These are phyloP conservation scores for Moniliophthora roreri DNA, from an alignment of 1,284 basidiomycete genomes.

Conservation along the genomic window DNA sequence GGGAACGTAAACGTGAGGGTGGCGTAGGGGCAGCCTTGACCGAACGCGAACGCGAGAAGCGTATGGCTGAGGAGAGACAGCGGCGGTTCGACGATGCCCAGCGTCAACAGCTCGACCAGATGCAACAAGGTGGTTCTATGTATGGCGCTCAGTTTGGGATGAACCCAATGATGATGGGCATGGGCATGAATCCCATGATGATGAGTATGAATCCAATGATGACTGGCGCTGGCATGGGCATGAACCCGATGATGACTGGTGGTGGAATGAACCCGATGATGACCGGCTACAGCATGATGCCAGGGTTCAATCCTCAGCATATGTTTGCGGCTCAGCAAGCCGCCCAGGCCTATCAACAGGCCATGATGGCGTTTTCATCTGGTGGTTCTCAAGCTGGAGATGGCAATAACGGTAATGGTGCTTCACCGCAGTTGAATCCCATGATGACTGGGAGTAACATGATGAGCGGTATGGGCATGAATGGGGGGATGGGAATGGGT, in stretches of 20 bases:
- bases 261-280: conserved; percentile 38
- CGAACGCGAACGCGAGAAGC: conserved; percentile 91
- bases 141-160: conserved; percentile 18
- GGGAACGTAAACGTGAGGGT: conserved; percentile 91
- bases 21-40: conserved; percentile 94
- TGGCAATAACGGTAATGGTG: conserved; percentile 31
- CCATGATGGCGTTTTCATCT: conserved; percentile 85
- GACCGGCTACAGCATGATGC: conserved; percentile 63
- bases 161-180: conserved; percentile 55
- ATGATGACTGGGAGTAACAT: conserved; percentile 52
- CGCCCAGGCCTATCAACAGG: conserved; percentile 84
- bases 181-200: conserved; percentile 17
- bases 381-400: conserved; percentile 75
- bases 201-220: conserved; percentile 41
- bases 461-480: conserved; percentile 4
- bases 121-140: conserved; percentile 67
- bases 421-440: conserved; percentile 40
- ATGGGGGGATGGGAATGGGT: conserved; percentile 36
- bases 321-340: conserved; percentile 91
- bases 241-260: conserved; percentile 43
- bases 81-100: conserved; percentile 90
- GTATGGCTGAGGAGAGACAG: conserved; percentile 88
- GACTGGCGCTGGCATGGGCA: conserved; percentile 18
- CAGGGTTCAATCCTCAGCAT: conserved; percentile 73
- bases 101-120: conserved; percentile 84